Conservation (phyloP, 306 rosid genomes). For the Malus domestica region DNA sequence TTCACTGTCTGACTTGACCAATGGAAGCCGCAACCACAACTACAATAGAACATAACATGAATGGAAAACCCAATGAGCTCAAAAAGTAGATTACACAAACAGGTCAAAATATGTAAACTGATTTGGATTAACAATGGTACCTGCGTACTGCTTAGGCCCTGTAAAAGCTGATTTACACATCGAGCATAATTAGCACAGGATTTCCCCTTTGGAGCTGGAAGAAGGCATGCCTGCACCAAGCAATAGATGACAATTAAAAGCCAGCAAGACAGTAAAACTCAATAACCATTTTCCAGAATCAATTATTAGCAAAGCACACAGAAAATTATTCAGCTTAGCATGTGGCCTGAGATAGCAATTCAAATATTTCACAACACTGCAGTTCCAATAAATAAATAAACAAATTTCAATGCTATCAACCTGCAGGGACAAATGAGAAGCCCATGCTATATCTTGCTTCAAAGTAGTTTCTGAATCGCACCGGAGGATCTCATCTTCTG, state of each 20-base stretch:
- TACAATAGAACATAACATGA: conserved; percentile 26
- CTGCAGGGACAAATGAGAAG: conserved; percentile 97
- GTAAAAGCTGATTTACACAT: conserved; percentile 84
- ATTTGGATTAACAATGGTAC: conserved; percentile 28
- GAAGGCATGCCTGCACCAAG: conserved; percentile 86
- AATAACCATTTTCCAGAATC: neutral
- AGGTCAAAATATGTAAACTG: neutral
- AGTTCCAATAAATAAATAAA: too few relatives aligned
- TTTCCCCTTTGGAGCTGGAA: conserved; percentile 79
- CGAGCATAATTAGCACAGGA: conserved; percentile 86
- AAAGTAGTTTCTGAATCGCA: conserved; percentile 79
- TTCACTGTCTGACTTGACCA: conserved; percentile 60
- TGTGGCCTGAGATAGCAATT: neutral
- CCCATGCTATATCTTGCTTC: conserved; percentile 97
- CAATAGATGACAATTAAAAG: conserved; percentile 4
- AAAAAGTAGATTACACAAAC: neutral
- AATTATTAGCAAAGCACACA: neutral
- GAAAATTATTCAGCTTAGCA: neutral
- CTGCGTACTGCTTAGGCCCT: conserved; percentile 71
- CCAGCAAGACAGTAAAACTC: neutral
- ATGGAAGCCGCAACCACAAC: conserved; percentile 93
- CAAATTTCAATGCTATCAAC: conserved; percentile 33
- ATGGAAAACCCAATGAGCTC: neutral
- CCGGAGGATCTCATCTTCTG: conserved; percentile 66
- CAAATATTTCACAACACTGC: too few relatives aligned